Base-by-base conservation (phyloP, 495 filamentous ascomycete species). In the Xylaria flabelliformis region DNA sequence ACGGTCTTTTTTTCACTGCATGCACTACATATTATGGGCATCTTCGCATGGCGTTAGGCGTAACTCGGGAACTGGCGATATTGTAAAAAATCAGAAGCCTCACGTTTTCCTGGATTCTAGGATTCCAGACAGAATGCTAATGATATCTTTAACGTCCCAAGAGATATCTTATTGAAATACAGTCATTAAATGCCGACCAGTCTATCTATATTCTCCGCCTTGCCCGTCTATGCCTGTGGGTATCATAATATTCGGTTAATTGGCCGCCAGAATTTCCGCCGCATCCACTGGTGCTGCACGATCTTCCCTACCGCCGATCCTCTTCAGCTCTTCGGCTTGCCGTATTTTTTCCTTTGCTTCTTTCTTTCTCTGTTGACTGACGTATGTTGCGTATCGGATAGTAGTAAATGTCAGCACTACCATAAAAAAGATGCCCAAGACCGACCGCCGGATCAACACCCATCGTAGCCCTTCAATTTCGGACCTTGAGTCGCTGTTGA, bases 391-490 rank as follows among this genome's bases (percentile, higher is more conserved):
- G 55, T 87, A 88, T 19, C 83, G 82, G 17, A 89, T 75, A 3
- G 84, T 84, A 46, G 83, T 80, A 19, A 89, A 76, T 6, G 85
- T 83, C 24, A 83, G 34, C 19, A 85, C 76, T 41, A 79, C 86
- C 85, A 88, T 85, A 75, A 87, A 85, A 61, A 88, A 87, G 75
- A 99, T 91, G 3, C 94, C 93, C 73, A 95, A 84, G 6, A 93
- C 94, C 24, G 95, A 94, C 46, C 95, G 87, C 61, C 95, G 84
- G 10, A 97, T 97, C 29, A 98, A 83, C 56, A 97, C 90, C 95
- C 95, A 98, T 65, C 96, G 84, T 46, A 99, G 76, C 2, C 91
- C 92, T 80, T 99, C 96, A 56, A 98, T 93, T 74, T 98, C 93
- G 34, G 91, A 94, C 77, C 93, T 94, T 19, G 91, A 85, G 77